Percentiles rank a stretch among this genome's conserved stretches.
Conservation (phyloP, 1,284 basidiomycete species). For the Cutaneotrichosporon cyanovorans region DNA sequence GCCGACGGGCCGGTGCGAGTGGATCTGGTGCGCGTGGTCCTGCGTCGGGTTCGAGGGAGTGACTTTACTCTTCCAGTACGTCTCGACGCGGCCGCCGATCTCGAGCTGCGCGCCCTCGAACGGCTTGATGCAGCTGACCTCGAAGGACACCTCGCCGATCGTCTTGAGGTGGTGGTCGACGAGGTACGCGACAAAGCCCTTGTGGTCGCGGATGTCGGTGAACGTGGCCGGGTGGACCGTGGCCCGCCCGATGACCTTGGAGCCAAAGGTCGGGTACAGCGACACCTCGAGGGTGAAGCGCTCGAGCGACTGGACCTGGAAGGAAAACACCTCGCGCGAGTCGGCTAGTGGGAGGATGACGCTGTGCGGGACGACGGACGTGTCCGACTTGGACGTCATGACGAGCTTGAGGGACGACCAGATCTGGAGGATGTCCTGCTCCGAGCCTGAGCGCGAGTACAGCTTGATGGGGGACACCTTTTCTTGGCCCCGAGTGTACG, state of each 20-base stretch:
- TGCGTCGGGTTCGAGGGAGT: constrained; percentile 50
- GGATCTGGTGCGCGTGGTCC: constrained; percentile 46
- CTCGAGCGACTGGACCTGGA: constrained; percentile 72
- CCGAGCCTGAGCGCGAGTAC: constrained; percentile 45
- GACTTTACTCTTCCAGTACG: constrained; percentile 90
- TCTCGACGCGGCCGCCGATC: constrained; percentile 89
- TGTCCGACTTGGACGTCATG: constrained; percentile 72
- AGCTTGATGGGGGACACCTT: constrained; percentile 50
- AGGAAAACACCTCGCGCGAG: constrained; percentile 74
- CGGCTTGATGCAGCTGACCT: constrained; percentile 77
- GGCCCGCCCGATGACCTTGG: constrained; percentile 90
- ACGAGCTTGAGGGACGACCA: constrained; percentile 83
- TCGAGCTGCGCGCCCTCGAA: constrained; percentile 92
- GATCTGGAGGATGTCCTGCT: constrained; percentile 41
- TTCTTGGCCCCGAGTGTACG: constrained; percentile 43
- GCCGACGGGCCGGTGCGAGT: constrained; percentile 41
- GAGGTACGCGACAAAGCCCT: constrained; percentile 66
- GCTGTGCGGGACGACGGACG: constrained; percentile 76
- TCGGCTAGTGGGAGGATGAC: constrained; percentile 77
- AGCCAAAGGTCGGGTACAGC: constrained; percentile 96
- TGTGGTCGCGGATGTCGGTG: constrained; percentile 51
- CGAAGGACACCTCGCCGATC: constrained; percentile 91
- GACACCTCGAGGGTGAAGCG: constrained; percentile 84
- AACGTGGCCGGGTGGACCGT: constrained; percentile 76
- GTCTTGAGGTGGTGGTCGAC: constrained; percentile 88